A percentile compares a stretch with the other conserved stretches of the same genome.
These are phyloP conservation scores for Oropetium thomaeum DNA, from an alignment of 176 grass and related monocot genomes.

Conservation along the genomic window DNA sequence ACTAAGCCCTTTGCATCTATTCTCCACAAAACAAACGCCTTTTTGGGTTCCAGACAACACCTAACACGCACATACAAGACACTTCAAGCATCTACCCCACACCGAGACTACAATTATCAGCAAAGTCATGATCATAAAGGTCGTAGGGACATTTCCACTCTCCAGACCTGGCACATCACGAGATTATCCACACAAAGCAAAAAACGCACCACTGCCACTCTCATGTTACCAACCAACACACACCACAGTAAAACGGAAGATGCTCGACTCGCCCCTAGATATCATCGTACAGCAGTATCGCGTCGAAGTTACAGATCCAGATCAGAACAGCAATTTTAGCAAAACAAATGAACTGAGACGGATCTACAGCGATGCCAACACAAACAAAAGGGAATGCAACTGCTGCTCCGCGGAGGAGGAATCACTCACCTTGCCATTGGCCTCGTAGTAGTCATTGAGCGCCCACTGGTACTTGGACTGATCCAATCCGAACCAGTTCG, in stretches of 20 bases:
- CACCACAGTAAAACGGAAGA: neutral
- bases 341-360: constrained; percentile 9
- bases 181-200: constrained; percentile 7
- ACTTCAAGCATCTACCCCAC: constrained; percentile 24
- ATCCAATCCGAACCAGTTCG: constrained; percentile 85
- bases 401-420: neutral
- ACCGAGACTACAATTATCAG: neutral
- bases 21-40: constrained; percentile 15
- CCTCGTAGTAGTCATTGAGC: constrained; percentile 94
- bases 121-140: neutral
- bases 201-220: neutral
- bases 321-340: neutral
- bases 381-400: constrained; percentile 19
- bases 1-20: constrained; percentile 30
- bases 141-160: constrained; percentile 5
- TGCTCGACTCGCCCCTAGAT: neutral
- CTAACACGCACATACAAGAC: constrained; percentile 6
- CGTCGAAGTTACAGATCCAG: constrained; percentile 25
- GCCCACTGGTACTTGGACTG: constrained; percentile 99
- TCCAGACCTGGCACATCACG: constrained; percentile 5
- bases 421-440: constrained; percentile 63
- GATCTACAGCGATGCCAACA: constrained; percentile 19
- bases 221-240: constrained; percentile 24
- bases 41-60: constrained; percentile 21
- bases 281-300: neutral